These are phyloP conservation scores for Geotrichum restrictum DNA, from an alignment of 1,139 yeast species.

Conservation along the genomic window DNA sequence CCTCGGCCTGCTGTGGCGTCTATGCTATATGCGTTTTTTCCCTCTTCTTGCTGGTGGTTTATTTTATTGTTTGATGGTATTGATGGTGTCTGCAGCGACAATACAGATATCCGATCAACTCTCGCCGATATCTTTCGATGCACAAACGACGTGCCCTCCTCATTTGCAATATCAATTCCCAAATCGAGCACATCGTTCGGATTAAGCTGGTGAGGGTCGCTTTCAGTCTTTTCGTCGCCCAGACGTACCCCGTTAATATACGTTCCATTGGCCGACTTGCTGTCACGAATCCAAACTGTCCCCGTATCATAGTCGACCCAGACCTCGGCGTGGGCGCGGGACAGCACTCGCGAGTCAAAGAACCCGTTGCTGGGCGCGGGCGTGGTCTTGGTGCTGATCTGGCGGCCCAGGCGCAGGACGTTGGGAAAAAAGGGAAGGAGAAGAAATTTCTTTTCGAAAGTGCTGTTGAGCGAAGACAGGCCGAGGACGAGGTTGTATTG, in stretches of 20 bases:
- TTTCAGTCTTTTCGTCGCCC: slow-evolving; percentile 51
- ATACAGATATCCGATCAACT: slow-evolving; percentile 65
- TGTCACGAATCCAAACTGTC: slow-evolving; percentile 71
- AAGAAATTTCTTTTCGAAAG: slow-evolving; percentile 75
- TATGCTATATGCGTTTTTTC: too few relatives aligned
- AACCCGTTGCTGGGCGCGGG: slow-evolving; percentile 84
- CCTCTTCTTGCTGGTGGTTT: neutral
- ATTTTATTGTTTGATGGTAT: too few relatives aligned
- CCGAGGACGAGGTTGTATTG: slow-evolving; percentile 53
- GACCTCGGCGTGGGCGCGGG: slow-evolving; percentile 90
- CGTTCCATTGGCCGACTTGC: slow-evolving; percentile 92
- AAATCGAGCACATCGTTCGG: slow-evolving; percentile 78
- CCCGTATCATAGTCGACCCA: slow-evolving; percentile 69
- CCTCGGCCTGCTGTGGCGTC: too few relatives aligned
- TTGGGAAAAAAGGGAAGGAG: slow-evolving; percentile 81
- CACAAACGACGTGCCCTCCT: slow-evolving; percentile 49
- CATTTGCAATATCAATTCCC: slow-evolving; percentile 85
- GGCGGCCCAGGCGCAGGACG: slow-evolving; percentile 83
- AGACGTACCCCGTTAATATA: slow-evolving; percentile 75
- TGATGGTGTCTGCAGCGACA: slow-evolving; percentile 48
- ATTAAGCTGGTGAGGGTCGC: slow-evolving; percentile 54
- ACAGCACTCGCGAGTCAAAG: slow-evolving; percentile 88
- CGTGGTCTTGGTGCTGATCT: slow-evolving; percentile 64
- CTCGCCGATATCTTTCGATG: slow-evolving; percentile 82
- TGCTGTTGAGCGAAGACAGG: slow-evolving; percentile 69